Conservation (phyloP, 2,329 filamentous ascomycete genomes). For the Botryosphaeria agaves region DNA sequence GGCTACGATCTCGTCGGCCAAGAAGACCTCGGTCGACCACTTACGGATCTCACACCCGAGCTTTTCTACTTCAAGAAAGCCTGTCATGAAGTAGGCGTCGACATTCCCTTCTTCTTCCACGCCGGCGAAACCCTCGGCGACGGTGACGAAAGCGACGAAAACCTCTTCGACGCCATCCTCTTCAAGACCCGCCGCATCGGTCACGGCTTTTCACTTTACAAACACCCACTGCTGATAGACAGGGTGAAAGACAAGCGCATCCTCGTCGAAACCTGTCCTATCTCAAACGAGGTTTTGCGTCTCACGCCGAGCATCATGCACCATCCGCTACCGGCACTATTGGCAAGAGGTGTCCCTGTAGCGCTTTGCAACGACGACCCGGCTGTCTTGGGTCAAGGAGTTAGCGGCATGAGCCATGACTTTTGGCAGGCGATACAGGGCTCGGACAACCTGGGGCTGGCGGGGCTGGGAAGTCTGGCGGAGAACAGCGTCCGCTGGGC, state of each 20-base stretch:
- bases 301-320: slow-evolving; percentile 59
- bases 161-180: slow-evolving; percentile 78
- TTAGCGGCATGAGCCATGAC: slow-evolving; percentile 72
- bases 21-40: slow-evolving; percentile 61
- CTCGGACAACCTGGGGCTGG: slow-evolving; percentile 79
- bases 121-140: slow-evolving; percentile 77
- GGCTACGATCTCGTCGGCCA: slow-evolving; percentile 85
- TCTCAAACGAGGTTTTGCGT: slow-evolving; percentile 75
- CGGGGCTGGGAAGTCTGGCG: slow-evolving; percentile 68
- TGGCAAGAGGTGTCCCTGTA: slow-evolving; percentile 71
- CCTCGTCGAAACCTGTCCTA: slow-evolving; percentile 76
- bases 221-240: slow-evolving; percentile 77
- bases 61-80: slow-evolving; percentile 88
- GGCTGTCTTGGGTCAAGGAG: slow-evolving; percentile 69
- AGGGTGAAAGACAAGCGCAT: slow-evolving; percentile 82
- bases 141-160: slow-evolving; percentile 59
- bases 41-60: slow-evolving; percentile 63
- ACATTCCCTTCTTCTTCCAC: slow-evolving; percentile 91
- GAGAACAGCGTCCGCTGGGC: slow-evolving; percentile 90
- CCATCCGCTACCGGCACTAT: slow-evolving; percentile 67
- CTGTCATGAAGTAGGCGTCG: slow-evolving; percentile 58
- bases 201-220: slow-evolving; percentile 75
- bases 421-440: slow-evolving; percentile 90
- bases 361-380: slow-evolving; percentile 84
- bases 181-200: slow-evolving; percentile 80